Evolutionary conservation across 2,329 filamentous ascomycete species (phyloP).

Genomic region (Verticillium zaregamsianum): DNA sequence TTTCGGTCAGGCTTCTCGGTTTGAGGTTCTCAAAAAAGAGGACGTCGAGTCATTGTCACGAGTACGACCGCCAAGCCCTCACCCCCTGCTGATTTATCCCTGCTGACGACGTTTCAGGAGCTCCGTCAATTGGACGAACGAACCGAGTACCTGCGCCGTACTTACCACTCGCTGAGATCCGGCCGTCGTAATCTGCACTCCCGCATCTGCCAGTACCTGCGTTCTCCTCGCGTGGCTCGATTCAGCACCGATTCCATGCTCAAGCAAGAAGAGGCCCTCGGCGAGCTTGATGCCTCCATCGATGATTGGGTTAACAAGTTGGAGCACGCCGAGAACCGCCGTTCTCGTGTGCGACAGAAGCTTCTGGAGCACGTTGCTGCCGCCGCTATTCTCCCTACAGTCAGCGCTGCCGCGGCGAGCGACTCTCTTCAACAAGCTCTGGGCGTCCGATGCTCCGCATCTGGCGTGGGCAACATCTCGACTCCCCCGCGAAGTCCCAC

Average conservation of each 20-base stretch:
- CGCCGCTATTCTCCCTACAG: slow-evolving; percentile 49
- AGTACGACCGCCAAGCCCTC: slow-evolving; percentile 31
- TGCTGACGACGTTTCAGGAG: slow-evolving; percentile 44
- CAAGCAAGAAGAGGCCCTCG: slow-evolving; percentile 75
- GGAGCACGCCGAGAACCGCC: slow-evolving; percentile 75
- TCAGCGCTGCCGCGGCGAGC: slow-evolving; percentile 25
- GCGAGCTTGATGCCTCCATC: slow-evolving; percentile 72
- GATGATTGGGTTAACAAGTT: slow-evolving; percentile 78
- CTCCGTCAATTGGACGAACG: slow-evolving; percentile 72
- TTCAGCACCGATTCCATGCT: slow-evolving; percentile 73
- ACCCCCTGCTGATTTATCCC: background rate
- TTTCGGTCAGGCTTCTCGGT: slow-evolving; percentile 56
- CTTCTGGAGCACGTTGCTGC: slow-evolving; percentile 77
- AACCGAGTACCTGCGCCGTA: slow-evolving; percentile 73
- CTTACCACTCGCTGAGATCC: slow-evolving; percentile 69
- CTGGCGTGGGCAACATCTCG: slow-evolving; percentile 37
- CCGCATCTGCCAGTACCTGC: slow-evolving; percentile 73
- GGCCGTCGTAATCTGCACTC: slow-evolving; percentile 73
- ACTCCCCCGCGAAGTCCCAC: slow-evolving; percentile 58
- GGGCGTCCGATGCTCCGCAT: slow-evolving; percentile 30
- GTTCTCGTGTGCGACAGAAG: slow-evolving; percentile 72
- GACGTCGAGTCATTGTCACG: slow-evolving; percentile 64
- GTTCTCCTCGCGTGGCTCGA: slow-evolving; percentile 63
- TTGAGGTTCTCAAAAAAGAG: slow-evolving; percentile 58
- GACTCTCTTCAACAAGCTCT: slow-evolving; percentile 38